phyloP scores from a whole-genome alignment of 768 basidiomycete species.

The Leucocoprinus sp. region DNA sequence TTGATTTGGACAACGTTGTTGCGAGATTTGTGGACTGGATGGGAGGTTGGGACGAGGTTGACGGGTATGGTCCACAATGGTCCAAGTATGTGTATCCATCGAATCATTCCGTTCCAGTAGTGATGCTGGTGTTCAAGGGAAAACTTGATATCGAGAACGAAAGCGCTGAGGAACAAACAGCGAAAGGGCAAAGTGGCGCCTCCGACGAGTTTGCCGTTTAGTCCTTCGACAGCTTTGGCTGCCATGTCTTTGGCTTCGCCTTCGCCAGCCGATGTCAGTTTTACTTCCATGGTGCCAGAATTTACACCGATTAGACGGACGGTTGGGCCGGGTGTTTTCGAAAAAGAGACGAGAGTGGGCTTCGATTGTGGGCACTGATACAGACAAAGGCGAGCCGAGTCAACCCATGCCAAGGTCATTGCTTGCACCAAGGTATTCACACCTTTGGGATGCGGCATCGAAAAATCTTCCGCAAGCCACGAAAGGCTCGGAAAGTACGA shows the following conservation, averaged over 20 bases:
- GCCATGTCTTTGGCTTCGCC: not conserved
- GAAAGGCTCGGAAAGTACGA: not conserved
- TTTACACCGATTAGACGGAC: slow-evolving; percentile 37
- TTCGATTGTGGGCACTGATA: slow-evolving; percentile 12
- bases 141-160: slow-evolving; percentile 39
- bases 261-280: slow-evolving; percentile 4
- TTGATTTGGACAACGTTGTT: slow-evolving; percentile 52
- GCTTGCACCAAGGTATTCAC: slow-evolving; percentile 48
- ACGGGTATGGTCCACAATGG: slow-evolving; percentile 45
- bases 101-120: not conserved
- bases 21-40: slow-evolving; percentile 43
- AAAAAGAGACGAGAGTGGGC: slow-evolving; percentile 20
- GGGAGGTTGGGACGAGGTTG: slow-evolving; percentile 35
- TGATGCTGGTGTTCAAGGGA: slow-evolving; percentile 27
- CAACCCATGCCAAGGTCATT: slow-evolving; percentile 31
- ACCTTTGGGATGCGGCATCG: slow-evolving; percentile 48
- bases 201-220: slow-evolving; percentile 35
- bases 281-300: slow-evolving; percentile 31
- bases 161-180: slow-evolving; percentile 55
- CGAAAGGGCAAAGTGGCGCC: slow-evolving; percentile 47
- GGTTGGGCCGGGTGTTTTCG: slow-evolving; percentile 19
- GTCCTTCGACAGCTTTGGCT: slow-evolving; percentile 11
- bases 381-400: too few relatives aligned
- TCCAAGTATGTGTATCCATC: slow-evolving; percentile 35
- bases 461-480: slow-evolving; percentile 11